phyloP scores from a whole-genome alignment of 305 asterid species.

The Salvia sclarea region DNA sequence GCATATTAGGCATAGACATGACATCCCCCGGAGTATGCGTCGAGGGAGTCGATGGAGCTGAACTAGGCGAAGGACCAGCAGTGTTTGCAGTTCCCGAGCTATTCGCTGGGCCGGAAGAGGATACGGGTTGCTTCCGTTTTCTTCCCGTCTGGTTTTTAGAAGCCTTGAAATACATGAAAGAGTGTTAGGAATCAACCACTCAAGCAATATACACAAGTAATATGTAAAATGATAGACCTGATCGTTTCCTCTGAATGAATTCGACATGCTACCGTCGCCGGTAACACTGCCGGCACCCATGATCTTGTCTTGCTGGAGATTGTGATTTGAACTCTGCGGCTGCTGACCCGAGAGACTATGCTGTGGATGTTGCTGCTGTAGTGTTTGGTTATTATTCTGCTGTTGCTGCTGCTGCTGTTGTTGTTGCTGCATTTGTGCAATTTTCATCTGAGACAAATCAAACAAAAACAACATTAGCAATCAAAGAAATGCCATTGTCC shows the following conservation, averaged over 20 bases:
- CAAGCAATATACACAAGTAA: not conserved
- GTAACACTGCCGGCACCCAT: conserved; percentile 66
- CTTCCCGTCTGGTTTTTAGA: conserved; percentile 91
- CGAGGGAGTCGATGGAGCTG: conserved; percentile 99
- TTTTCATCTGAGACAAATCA: conserved; percentile 58
- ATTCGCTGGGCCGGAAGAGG: conserved; percentile 98
- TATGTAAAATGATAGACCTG: conserved; percentile 69
- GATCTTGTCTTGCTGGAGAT: conserved; percentile 72
- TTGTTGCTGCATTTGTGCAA: conserved; percentile 64
- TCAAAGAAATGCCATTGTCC: not conserved
- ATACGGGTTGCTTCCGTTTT: conserved; percentile 88
- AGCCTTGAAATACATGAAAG: conserved; percentile 59
- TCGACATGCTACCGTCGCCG: conserved; percentile 88
- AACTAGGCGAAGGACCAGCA: conserved; percentile 98
- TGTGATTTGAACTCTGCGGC: conserved; percentile 62
- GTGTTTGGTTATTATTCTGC: conserved; percentile 47
- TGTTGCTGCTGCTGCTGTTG: conserved; percentile 47
- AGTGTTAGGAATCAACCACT: conserved; percentile 42
- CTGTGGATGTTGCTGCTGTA: conserved; percentile 65
- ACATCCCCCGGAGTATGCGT: conserved; percentile 97
- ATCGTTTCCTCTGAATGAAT: conserved; percentile 85
- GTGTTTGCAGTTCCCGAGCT: conserved; percentile 99
- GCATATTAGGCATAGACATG: conserved; percentile 85
- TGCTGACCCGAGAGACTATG: conserved; percentile 64
- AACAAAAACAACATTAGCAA: conserved; percentile 11